Base-by-base conservation (phyloP, 768 basidiomycete species). In the Amanita pseudoporphyria region DNA sequence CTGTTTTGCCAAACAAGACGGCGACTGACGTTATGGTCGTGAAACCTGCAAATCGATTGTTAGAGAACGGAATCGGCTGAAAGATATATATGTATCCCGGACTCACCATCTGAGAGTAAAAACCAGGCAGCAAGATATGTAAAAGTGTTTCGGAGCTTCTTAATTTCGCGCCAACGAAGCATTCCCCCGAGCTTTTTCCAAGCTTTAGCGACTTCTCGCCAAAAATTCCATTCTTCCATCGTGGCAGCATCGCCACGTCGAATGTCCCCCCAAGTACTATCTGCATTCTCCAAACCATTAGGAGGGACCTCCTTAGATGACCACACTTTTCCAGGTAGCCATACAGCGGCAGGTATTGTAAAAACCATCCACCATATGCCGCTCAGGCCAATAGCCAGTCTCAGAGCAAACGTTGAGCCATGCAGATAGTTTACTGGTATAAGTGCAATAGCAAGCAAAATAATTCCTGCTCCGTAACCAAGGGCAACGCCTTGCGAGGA, bases 101-200 rank as follows among this genome's bases (percentile, higher is more conserved):
- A 42, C 24, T 22, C 46, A 87, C 91, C 89, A 58, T 98, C 94
- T 1, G 87, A 90, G 19, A 98, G 77, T 10, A 98, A 73, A 62
- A 96, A 94, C 93, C 94, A 97, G 0, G 95, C 91, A 5, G 82
- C 77, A 37, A 97, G 81, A 58, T 90, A 97, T 56, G 76, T 76
- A 71, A 94, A 98, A 1, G 93, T 92, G 58, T 91, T 84, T 26
- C 76, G 74, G 13, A 97, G 70, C 46, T 76, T 76, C 62, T 76
- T 76, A 35, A 94, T 79, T 60, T 95, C 83, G 6, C 66, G 67
- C 72, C 79, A 82, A 1, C 70, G 71, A 18, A 97, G 69, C 85
- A 92, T 92, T 28, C 67, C 70, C 0, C 78, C 81, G 0, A 98
- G 71, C 19, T 84, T 67, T 47, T 69, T 73, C 94, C 94, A 97